Conservation (phyloP, 148 eudicot species). For the Euryodendron excelsum region DNA sequence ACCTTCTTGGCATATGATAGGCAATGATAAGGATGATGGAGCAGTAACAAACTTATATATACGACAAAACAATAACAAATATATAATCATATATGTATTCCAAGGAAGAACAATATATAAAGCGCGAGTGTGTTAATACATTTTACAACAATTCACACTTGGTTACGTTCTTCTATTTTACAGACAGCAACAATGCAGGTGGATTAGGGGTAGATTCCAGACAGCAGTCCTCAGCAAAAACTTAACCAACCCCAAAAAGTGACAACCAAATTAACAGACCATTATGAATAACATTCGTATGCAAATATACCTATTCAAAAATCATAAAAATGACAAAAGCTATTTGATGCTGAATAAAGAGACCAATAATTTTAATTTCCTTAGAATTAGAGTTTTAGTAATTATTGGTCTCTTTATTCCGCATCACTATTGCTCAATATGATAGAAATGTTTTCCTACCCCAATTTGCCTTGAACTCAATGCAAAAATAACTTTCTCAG, state of each 20-base stretch:
- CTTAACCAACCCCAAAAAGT: neutral
- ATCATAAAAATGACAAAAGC: constrained; percentile 1
- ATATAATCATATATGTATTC: neutral
- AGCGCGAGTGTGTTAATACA: neutral
- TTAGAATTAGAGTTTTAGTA: no score
- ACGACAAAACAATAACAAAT: neutral
- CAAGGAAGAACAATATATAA: neutral
- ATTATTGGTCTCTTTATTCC: no score
- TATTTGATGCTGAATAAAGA: no score
- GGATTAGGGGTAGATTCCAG: constrained; percentile 2
- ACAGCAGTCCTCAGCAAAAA: neutral
- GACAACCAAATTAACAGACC: neutral
- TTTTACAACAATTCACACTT: neutral
- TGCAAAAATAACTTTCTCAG: neutral
- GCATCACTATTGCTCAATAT: neutral
- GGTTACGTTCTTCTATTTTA: neutral
- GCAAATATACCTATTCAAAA: neutral
- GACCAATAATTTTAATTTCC: no score
- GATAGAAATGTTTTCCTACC: neutral
- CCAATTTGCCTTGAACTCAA: neutral
- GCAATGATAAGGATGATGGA: neutral
- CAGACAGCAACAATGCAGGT: constrained; percentile 1
- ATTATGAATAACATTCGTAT: neutral
- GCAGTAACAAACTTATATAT: neutral
- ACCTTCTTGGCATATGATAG: neutral